Base-by-base conservation (phyloP, 192 early-diverging fungal species). In the Entrophospora sp. region DNA sequence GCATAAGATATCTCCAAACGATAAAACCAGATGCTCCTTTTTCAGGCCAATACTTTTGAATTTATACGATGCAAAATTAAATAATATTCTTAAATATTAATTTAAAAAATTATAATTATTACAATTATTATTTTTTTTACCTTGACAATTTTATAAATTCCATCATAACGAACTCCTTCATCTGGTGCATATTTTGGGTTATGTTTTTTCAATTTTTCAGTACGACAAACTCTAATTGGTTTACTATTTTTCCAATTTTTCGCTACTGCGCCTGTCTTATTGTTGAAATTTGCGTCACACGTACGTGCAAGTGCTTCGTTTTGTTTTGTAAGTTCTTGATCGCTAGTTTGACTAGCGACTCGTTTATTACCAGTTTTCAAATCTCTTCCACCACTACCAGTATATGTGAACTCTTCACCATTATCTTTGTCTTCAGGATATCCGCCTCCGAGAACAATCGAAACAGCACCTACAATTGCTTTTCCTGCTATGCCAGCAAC, bases 371-470 rank as follows among this genome's bases (percentile, higher is more conserved):
- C 71, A 14, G 59, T 49, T 52, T 69, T 72, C 0, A 67, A 45
- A 44, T 77, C 64, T 27, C 83, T 74, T 0, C 85, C 86, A 24
- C 85, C 87, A 24, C 75, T 79, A 0, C 88, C 87, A 0, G 87
- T 86, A 59, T 87, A 89, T 2, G 75, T 75, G 57, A 90, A 90
- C 37, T 78, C 73, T 0, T 83, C 77, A 1, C 88, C 87, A 25
- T 78, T 61, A 43, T 90, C 88, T 4, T 73, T 70, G 56, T 89
- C 87, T 25, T 85, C 83, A 1, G 76, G 74, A 60, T 87, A 87
- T 6, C 85, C 86, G 10, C 75, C 79, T 0, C 81, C 75, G 9
- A 90, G 69, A 4, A 83, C 82, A 44, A 88, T 67, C 2, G 86
- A 87, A 4, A 77, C 74, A 3, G 85, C 85, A 0, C 86, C 82